Base-by-base conservation (phyloP, 495 filamentous ascomycete species). In the Aspergillus ellipticus region DNA sequence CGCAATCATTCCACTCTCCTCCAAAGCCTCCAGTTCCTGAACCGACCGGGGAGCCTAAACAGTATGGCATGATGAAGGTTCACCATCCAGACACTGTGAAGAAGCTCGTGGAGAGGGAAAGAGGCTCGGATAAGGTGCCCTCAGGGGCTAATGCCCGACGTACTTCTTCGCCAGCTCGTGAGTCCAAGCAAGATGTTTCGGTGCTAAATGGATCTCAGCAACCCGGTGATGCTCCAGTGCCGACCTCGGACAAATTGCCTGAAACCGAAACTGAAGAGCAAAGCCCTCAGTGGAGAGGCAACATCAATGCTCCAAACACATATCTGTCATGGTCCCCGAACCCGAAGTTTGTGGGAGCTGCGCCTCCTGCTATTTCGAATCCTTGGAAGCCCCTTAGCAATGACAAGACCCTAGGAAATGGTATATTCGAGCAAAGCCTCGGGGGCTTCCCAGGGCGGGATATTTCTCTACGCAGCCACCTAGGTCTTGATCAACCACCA, bases 371-470 rank as follows among this genome's bases (percentile, higher is more conserved):
- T 1, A 70, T 80, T 22, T 76, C 81, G 48, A 90, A 87, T 61
- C 82, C 88, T 6, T 92, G 89, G 89, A 88, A 87, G 31, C 83
- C 85, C n/a, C 78, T 87, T 7, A 83, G 78, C 46, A 86, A 81
- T 62, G 82, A 89, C 60, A 82, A 83, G 53, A 82, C 81, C 19
- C 76, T 92, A 20, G 89, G 89, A 2, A 92, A 92, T 60, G 89
- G 89, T n/a, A 88, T 88, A 3, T 92, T 92, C 62, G 83, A 85
- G 46, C 79, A 82, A 46, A 77, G 82, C 51, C 71, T 90, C 17
- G 75, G 79, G 9, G 71, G 74, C 6, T 73, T 81, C 29, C 56
- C 71, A 28, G 55, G 67, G 13, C 66, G 66, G 29, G 79, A 77
- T 48, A 53, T 69, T 42, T 62, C 68, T 64, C 65, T 72, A 42